Base-by-base conservation (phyloP, 75 land plant genomes). In the Selaginella moellendorffii region DNA sequence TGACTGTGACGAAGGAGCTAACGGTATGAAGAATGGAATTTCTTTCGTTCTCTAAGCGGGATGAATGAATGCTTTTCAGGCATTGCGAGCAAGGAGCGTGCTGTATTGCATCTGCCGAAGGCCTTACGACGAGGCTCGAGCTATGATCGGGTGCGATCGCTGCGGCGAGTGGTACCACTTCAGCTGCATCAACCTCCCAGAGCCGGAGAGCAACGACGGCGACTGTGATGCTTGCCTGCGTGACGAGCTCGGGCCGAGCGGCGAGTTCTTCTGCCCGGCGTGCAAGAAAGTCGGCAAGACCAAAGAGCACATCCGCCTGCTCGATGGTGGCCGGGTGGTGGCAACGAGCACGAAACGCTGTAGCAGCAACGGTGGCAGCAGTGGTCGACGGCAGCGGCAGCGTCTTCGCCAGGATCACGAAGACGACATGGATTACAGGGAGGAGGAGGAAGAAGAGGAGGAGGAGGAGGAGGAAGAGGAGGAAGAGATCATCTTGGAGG, bases 101-200 rank as follows among this genome's bases (percentile, higher is more conserved):
- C 83, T 93, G 54, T 85, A 93, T 65, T 93, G 98, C 71, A 80
- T 93, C 24, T 93, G 98, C 53, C 83, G 96, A 31, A 93, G 83
- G 70, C 98, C 98, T 10, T 78, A 93, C 71, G 87, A 93, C 59
- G 69, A 86, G 51, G 74, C 76, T 9, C 80, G 83, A 64, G 66
- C 84, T 29, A 89, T 93, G 96, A 78, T 93, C 65, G 98, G 96
- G 27, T 93, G 98, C 68, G 87, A 89, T 71, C 71, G 61, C 26
- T 93, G 98, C 68, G 82, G 85, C 65, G 98, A 93, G 62, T 93
- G 98, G 98, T 93, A 93, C 66, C 98, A 93, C 68, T 83, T 83
- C 73, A 84, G 84, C 65, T 93, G 98, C 65, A 51, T 93, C 21
- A 75, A 82, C 26, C 56, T 93, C 30, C 63, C 59, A 23, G 82